A percentile compares a stretch with the other conserved stretches of the same genome.
Evolutionary conservation across 345 rosid genomes (phyloP).

Genomic region (Toxicodendron radicans): DNA sequence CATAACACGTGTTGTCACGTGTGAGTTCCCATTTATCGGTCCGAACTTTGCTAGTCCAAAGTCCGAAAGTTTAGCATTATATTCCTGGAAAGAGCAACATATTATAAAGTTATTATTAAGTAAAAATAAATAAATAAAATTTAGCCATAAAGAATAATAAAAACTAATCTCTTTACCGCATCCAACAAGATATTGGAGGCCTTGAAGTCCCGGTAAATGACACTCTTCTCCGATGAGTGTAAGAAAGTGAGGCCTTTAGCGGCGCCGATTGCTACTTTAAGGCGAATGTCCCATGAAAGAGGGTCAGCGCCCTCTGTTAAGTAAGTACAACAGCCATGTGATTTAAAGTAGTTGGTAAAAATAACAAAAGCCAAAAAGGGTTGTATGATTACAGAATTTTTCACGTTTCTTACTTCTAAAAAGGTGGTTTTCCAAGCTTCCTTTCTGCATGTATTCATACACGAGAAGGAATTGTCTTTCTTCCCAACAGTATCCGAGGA

Average conservation of each 20-base stretch:
- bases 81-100: constrained; percentile 37
- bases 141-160: too few relatives aligned
- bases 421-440: constrained; percentile 81
- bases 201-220: constrained; percentile 86
- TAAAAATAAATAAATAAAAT: too few relatives aligned
- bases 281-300: constrained; percentile 58
- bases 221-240: constrained; percentile 76
- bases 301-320: constrained; percentile 57
- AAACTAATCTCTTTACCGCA: constrained; percentile 34
- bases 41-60: constrained; percentile 82
- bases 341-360: too few relatives aligned
- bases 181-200: constrained; percentile 85
- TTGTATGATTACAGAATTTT: too few relatives aligned
- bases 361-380: neutral
- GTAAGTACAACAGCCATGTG: too few relatives aligned
- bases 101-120: too few relatives aligned
- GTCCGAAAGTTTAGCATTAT: constrained; percentile 76
- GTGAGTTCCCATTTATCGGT: constrained; percentile 65
- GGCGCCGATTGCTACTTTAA: constrained; percentile 73
- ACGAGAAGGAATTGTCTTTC: constrained; percentile 68
- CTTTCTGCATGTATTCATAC: constrained; percentile 69
- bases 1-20: constrained; percentile 67
- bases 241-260: constrained; percentile 74
- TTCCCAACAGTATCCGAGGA: constrained; percentile 84
- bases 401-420: constrained; percentile 49